Evolutionary conservation across 108 stramenopile species (phyloP).

Genomic region (Nitzschia putrida): DNA sequence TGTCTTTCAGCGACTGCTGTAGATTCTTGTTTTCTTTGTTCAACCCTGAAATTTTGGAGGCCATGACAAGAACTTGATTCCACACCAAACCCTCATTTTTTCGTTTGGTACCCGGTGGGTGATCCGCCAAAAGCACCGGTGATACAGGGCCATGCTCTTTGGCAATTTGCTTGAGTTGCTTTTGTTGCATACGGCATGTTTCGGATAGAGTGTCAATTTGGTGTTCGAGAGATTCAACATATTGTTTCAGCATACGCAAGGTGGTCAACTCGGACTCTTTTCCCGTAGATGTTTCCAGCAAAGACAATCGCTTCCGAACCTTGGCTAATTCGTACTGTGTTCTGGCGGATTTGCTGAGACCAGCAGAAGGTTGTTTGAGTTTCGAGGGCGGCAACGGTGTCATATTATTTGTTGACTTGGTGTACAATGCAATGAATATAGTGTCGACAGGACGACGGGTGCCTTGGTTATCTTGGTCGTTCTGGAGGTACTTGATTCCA

Average conservation of each 20-base stretch:
- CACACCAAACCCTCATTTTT: not conserved
- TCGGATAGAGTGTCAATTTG: not conserved
- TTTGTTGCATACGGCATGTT: slow-evolving; percentile 5
- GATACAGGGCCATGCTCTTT: no score
- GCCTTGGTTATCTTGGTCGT: no score
- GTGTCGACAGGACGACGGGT: no score
- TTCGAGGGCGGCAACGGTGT: not conserved
- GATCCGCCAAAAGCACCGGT: no score
- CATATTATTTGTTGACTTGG: not conserved
- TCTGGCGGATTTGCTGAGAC: not conserved
- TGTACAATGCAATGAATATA: no score
- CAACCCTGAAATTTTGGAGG: not conserved
- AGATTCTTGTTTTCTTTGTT: slow-evolving; percentile 4
- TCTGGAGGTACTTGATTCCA: no score
- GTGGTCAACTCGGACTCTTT: not conserved
- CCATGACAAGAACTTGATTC: slow-evolving; percentile 7
- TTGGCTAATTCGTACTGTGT: no score
- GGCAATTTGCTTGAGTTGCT: not conserved
- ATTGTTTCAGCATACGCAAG: slow-evolving; percentile 6
- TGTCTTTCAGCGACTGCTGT: not conserved
- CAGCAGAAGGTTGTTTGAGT: not conserved
- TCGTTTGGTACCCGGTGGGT: not conserved
- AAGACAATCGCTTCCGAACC: no score
- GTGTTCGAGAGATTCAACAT: slow-evolving; percentile 1
- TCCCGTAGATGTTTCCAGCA: no score